phyloP scores from a whole-genome alignment of 2,329 filamentous ascomycete species.

The Calonectria pseudoturangicola region DNA sequence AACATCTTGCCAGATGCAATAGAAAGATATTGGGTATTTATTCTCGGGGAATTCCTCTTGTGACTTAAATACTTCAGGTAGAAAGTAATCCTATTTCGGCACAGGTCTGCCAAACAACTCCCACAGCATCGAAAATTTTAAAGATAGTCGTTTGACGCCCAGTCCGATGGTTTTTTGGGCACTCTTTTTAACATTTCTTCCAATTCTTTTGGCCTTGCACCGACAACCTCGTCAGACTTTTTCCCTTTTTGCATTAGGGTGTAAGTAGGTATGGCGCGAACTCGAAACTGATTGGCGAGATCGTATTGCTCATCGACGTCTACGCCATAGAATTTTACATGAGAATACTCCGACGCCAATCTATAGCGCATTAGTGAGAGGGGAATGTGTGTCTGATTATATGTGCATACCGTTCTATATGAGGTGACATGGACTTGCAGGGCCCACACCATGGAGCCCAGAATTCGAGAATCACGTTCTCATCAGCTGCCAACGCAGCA shows the following conservation, averaged over 20 bases:
- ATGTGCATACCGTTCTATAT: not conserved
- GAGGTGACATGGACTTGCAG: not conserved
- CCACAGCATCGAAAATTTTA: not conserved
- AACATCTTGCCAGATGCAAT: too few species aligned
- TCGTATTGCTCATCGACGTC: not conserved
- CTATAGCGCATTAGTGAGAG: not conserved
- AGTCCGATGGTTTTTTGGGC: not conserved
- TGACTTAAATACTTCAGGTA: too few species aligned
- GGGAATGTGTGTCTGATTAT: too few species aligned
- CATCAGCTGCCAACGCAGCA: not conserved
- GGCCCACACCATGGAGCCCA: conserved; percentile 7
- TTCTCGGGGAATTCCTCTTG: too few species aligned
- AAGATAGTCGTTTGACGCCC: not conserved
- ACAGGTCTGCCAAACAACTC: too few species aligned
- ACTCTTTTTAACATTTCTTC: not conserved
- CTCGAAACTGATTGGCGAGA: not conserved
- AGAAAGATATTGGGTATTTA: too few species aligned
- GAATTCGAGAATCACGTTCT: conserved; percentile 4
- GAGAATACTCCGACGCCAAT: not conserved
- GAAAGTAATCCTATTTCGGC: too few species aligned
- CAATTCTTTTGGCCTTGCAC: not conserved
- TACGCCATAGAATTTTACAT: not conserved
- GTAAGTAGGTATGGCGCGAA: not conserved
- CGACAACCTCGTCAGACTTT: not conserved
- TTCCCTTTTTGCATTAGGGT: not conserved